Evolutionary conservation across 805 yeast species (phyloP), one percentile per base, ranked within the genome.

Genomic region (Yarrowia divulgata): DNA sequence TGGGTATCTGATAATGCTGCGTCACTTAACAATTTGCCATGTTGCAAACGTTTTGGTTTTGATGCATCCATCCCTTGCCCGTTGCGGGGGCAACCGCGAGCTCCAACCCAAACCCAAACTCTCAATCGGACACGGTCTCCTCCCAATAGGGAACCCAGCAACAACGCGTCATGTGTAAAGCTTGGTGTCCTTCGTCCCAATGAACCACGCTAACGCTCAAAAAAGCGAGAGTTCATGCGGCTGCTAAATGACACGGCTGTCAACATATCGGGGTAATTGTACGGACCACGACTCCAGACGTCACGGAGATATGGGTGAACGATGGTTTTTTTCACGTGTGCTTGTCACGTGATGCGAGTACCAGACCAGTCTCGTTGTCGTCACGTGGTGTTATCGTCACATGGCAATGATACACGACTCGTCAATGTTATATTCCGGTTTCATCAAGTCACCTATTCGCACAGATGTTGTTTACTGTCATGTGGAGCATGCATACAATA

Each of bases 1-100:
- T 91, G 48, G 32, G 71, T 49, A 43, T 39, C 35, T 57, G 60
- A 60, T 43, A 43, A 60, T 60, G 66, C 52, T 60, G 66, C 52
- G 66, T 60, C 34, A 45, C 66, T 60, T 60, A 45, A 60, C 66
- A 60, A 45, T 43, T 32, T 34, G 35, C 32, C 66, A 57, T 60
- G 66, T 60, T 60, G 66, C 52, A 60, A 45, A 60, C 66, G 66
- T 60, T 60, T 45, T 60, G 66, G 66, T 60, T 57, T 60, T 60
- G 66, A 60, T 60, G 66, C 66, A 60, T 34, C 50, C 66, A 60
- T 45, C 66, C 66, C 66, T 60, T 60, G 66, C 66, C 66, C 66
- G 66, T 60, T 60, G 66, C 66, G 52, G 66, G 52, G 52, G 66
- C 66, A 60, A 60, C 66, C 52, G 19, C 39, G 12, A 3, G 29